Percentiles rank a stretch among this genome's conserved stretches.
These are phyloP conservation scores for Globisporangium camurandrum DNA, from an alignment of 352 stramenopile genomes.

Conservation along the genomic window DNA sequence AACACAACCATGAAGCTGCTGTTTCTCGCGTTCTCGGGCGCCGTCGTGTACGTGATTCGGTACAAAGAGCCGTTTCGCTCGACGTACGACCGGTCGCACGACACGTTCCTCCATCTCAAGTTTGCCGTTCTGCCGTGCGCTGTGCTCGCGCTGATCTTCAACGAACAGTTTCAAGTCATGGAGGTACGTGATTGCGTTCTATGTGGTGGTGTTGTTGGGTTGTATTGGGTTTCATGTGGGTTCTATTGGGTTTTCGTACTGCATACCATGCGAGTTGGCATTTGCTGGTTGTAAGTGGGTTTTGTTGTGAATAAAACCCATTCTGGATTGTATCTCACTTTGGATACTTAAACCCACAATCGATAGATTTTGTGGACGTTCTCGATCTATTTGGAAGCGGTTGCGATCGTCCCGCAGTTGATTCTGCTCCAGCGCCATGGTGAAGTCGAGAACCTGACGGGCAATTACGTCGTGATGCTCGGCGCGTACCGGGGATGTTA, in stretches of 20 bases:
- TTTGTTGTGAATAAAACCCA: too few species aligned
- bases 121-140: conserved; percentile 96
- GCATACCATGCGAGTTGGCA: neutral
- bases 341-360: too few species aligned
- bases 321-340: too few species aligned
- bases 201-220: neutral
- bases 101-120: conserved; percentile 98
- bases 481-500: conserved; percentile 97
- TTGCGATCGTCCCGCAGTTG: conserved; percentile 98
- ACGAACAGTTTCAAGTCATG: conserved; percentile 89
- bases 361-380: conserved; percentile 99
- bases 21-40: conserved; percentile 94
- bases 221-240: neutral
- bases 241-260: neutral
- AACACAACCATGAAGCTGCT: conserved; percentile 99
- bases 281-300: too few species aligned
- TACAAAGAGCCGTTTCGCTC: conserved; percentile 94
- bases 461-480: conserved; percentile 99
- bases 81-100: conserved; percentile 98
- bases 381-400: conserved; percentile 98
- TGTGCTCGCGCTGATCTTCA: conserved; percentile 93
- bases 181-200: conserved; percentile 35
- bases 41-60: conserved; percentile 98
- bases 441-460: conserved; percentile 98
- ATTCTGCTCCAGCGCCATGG: conserved; percentile 97